Percentiles rank a stretch among this genome's conserved stretches.
These are phyloP conservation scores for Arxiozyma bovina DNA, from an alignment of 1,139 yeast species.

Conservation along the genomic window DNA sequence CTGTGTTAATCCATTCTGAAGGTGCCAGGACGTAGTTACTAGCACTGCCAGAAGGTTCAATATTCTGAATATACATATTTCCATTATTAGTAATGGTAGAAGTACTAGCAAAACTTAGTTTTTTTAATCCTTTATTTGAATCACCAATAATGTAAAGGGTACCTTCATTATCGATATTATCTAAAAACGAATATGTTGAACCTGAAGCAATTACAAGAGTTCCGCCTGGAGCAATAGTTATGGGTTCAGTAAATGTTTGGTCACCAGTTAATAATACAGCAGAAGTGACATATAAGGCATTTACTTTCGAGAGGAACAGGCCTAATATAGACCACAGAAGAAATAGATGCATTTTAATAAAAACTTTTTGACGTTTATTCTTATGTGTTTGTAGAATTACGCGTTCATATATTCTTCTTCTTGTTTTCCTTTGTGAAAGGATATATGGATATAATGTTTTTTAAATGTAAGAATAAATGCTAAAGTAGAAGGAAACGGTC, in stretches of 20 bases:
- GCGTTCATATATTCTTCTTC: too few species aligned
- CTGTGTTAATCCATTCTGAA: neutral
- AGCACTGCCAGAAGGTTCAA: neutral
- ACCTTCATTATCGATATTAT: neutral
- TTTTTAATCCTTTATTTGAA: neutral
- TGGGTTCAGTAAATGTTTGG: constrained; percentile 1
- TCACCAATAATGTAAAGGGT: constrained; percentile 1
- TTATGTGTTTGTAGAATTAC: too few species aligned
- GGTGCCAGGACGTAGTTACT: constrained; percentile 1
- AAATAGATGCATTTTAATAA: neutral
- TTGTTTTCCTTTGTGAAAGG: too few species aligned
- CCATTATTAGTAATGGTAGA: neutral
- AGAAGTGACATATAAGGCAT: neutral
- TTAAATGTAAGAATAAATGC: too few species aligned
- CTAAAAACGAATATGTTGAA: neutral
- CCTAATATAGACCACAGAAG: neutral
- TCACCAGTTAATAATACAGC: neutral
- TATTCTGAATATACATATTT: neutral
- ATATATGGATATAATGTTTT: too few species aligned
- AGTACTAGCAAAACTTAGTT: neutral
- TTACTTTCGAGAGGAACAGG: neutral
- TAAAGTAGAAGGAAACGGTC: too few species aligned
- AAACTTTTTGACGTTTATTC: too few species aligned
- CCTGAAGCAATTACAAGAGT: neutral
- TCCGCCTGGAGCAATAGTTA: neutral